Percentiles rank a stretch among this genome's conserved stretches.
Conservation (phyloP, 345 rosid genomes). For the Gossypium ekmanianum region DNA sequence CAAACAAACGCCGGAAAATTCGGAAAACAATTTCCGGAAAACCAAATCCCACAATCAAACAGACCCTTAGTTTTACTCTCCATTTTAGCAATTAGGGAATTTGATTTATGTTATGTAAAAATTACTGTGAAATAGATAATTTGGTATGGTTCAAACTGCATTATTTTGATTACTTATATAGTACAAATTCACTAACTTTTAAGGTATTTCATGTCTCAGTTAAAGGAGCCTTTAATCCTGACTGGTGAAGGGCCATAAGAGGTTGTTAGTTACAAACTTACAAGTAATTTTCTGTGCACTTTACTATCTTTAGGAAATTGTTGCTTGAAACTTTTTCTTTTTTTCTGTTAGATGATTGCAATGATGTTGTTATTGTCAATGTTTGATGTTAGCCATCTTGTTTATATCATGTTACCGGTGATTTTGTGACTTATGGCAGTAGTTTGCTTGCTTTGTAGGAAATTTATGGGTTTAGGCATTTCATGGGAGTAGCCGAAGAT, state of each 20-base stretch:
- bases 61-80: no score
- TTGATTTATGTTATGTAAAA: no score
- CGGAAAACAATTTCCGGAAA: no score
- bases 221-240: conserved; percentile 4
- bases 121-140: no score
- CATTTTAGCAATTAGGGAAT: no score
- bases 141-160: no score
- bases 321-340: background rate
- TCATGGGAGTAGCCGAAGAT: no score
- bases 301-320: background rate
- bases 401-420: background rate
- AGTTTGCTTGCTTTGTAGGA: background rate
- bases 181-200: background rate
- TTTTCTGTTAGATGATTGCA: background rate
- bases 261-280: background rate
- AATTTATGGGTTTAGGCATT: no score
- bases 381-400: background rate
- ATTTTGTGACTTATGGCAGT: background rate
- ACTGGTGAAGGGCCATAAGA: background rate
- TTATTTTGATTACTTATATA: no score
- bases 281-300: background rate
- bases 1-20: no score
- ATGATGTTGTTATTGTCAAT: background rate
- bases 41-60: no score
- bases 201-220: background rate